Evolutionary conservation across 2,329 filamentous ascomycete species (phyloP), one percentile per base, ranked within the genome.

Genomic region (Elsinoe ampelina): DNA sequence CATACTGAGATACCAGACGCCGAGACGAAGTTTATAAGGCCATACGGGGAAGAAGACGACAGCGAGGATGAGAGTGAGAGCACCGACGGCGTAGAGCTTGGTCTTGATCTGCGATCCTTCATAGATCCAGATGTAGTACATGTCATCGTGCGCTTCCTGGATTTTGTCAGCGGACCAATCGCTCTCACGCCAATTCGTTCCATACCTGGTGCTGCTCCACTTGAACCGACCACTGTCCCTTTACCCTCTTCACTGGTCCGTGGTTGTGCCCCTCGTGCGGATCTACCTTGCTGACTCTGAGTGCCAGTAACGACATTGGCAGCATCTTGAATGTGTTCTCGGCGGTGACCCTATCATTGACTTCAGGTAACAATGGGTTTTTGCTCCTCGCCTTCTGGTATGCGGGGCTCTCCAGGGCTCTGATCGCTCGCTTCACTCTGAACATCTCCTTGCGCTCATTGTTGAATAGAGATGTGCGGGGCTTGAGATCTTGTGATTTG

Each of bases 401-500:
- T 39, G 86, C 90, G 51, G 89, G 87, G 19, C 90, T 93, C 71
- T 95, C 79, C 55, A 98, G 80, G 26, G 88, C 90, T 65, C 93
- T 87, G 60, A 98, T 85, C 39, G 93, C 93, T 69, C 93, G 89
- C 80, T 97, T 97, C 71, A 98, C 93, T 79, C 86, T 87, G 73
- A 98, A 97, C 88, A 98, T 95, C 63, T 98, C 92, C 75, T 95
- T 97, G 66, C 93, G 83, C 78, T 96, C 91, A 66, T 93, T 93
- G 63, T 96, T 91, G 62, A 97, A 81, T 62, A 98, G 95, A 70
- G 88, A 92, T 15, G 91, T 96, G 61, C 93, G 80, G 15, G 82
- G 80, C 80, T 98, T 98, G 62, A 98, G 75, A 59, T 93, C 82
- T 73, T 96, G 91, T 58, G 80, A 72, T 63, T 84, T 84, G 59